phyloP scores from a whole-genome alignment of 176 grass and related monocot species.

The Carex scoparia region DNA sequence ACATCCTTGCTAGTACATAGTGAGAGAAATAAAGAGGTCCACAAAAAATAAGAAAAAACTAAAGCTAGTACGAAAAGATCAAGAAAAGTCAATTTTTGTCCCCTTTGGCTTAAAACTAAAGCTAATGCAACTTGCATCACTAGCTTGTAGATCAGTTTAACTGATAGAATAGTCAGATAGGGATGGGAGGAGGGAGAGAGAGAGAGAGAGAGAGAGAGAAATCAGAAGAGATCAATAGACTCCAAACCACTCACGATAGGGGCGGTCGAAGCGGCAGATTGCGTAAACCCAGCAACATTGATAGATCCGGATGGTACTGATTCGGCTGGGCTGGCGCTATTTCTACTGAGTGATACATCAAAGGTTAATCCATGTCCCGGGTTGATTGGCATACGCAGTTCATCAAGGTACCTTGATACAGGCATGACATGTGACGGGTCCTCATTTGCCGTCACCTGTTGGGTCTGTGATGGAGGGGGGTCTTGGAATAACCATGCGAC shows the following conservation, averaged over 20 bases:
- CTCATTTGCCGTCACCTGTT: neutral
- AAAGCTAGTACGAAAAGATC: neutral
- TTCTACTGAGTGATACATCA: slow-evolving; percentile 16
- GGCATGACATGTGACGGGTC: neutral
- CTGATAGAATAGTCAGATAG: slow-evolving; percentile 8
- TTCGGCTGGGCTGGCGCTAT: neutral
- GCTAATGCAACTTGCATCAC: slow-evolving; percentile 6
- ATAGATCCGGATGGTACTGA: neutral
- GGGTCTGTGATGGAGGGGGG: neutral
- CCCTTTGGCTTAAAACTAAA: slow-evolving; percentile 17
- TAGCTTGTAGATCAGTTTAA: neutral
- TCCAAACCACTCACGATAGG: slow-evolving; percentile 45
- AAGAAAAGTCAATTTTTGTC: slow-evolving; percentile 23
- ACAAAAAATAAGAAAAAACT: slow-evolving; percentile 11
- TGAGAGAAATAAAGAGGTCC: neutral
- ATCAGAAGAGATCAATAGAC: neutral
- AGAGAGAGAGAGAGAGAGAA: slow-evolving; percentile 1
- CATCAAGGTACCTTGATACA: neutral
- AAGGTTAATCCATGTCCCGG: slow-evolving; percentile 34
- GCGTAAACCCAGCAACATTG: neutral
- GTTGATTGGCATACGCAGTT: slow-evolving; percentile 10
- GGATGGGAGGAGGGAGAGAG: neutral
- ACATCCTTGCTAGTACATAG: neutral
- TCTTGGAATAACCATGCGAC: slow-evolving; percentile 50
- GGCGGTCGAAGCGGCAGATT: slow-evolving; percentile 16